Evolutionary conservation across 164 flowering plant genomes (phyloP).

Genomic region (Magnolia sinica): DNA sequence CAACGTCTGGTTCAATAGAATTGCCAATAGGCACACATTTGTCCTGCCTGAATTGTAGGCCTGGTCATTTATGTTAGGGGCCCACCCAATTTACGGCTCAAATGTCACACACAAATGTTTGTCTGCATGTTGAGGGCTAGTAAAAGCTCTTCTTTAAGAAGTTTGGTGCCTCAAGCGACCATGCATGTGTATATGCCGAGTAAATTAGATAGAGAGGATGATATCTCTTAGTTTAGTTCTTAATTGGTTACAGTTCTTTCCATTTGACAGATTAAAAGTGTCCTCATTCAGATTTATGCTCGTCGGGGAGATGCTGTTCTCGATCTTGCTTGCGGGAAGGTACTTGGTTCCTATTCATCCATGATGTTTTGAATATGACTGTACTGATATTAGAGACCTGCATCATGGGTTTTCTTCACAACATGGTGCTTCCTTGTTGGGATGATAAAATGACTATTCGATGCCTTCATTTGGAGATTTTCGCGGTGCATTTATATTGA

Average conservation of each 20-base stretch:
- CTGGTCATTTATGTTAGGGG: no score
- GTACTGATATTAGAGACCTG: background rate
- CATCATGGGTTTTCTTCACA: background rate
- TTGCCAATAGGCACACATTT: no score
- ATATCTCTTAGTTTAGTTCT: background rate
- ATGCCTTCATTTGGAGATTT: no score
- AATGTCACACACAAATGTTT: no score
- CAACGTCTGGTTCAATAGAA: no score
- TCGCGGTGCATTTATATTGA: background rate
- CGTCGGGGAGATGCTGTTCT: slow-evolving; percentile 82
- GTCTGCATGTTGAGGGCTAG: no score
- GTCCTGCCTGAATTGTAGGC: no score
- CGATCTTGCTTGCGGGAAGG: slow-evolving; percentile 99
- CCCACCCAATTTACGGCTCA: no score
- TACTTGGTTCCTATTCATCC: slow-evolving; percentile 15
- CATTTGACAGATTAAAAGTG: slow-evolving; percentile 80
- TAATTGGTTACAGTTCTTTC: background rate
- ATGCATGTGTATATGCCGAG: no score
- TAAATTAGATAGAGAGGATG: background rate
- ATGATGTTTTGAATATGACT: background rate
- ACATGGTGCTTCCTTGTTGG: background rate
- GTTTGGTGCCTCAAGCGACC: no score
- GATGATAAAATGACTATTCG: background rate
- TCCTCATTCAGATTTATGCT: slow-evolving; percentile 82
- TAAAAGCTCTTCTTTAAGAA: no score